Evolutionary conservation across 805 yeast species (phyloP).

Genomic region (Yueomyces sinensis): DNA sequence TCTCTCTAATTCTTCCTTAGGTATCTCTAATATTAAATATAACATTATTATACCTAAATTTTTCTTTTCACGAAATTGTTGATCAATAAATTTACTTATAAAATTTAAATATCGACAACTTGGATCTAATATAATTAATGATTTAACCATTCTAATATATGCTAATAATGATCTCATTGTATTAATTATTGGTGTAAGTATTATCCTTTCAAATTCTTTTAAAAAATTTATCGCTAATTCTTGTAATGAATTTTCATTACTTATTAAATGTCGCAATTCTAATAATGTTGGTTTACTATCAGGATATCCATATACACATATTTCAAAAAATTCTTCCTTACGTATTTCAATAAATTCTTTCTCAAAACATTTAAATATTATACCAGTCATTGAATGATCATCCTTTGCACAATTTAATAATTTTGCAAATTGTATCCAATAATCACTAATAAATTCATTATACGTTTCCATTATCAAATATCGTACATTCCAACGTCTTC

Average conservation of each 20-base stretch:
- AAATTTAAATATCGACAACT: constrained; percentile 71
- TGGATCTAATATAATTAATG: constrained; percentile 72
- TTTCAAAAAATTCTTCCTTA: constrained; percentile 42
- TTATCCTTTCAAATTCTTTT: constrained; percentile 8
- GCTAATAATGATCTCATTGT: constrained; percentile 59
- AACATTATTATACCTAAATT: constrained; percentile 66
- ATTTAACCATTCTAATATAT: constrained; percentile 57
- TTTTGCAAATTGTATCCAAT: constrained; percentile 15
- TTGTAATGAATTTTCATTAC: constrained; percentile 18
- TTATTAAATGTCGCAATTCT: constrained; percentile 45
- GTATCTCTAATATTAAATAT: constrained; percentile 46
- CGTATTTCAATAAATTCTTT: constrained; percentile 27
- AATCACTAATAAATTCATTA: constrained; percentile 14
- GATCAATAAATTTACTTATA: constrained; percentile 63
- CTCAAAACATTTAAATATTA: constrained; percentile 15
- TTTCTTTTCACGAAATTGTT: constrained; percentile 54
- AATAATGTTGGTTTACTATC: constrained; percentile 36
- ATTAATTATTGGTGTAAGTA: constrained; percentile 71
- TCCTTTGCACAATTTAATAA: constrained; percentile 14
- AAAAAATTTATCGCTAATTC: constrained; percentile 9
- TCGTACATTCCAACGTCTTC: constrained; percentile 8
- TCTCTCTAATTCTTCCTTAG: constrained; percentile 7
- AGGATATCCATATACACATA: constrained; percentile 41
- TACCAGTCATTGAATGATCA: constrained; percentile 16
- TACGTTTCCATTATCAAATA: constrained; percentile 16